phyloP scores from a whole-genome alignment of 2,329 filamentous ascomycete genomes.

The Pyricularia sp. region DNA sequence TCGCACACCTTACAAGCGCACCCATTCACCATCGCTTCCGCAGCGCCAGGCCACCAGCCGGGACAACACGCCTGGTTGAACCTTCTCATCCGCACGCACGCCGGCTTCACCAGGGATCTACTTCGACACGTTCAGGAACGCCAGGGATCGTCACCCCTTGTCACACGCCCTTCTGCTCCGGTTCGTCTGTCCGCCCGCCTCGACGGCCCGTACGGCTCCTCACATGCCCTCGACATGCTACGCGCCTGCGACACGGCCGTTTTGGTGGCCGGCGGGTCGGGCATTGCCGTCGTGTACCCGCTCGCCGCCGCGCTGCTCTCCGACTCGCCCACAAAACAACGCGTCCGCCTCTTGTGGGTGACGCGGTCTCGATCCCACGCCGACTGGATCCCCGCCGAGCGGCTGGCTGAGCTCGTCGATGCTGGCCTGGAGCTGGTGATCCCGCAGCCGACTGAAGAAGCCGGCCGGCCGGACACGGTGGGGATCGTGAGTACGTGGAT shows the following conservation, averaged over 20 bases:
- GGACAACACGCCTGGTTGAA: slow-evolving; percentile 34
- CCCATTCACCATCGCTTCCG: slow-evolving; percentile 54
- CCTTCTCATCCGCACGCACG: slow-evolving; percentile 45
- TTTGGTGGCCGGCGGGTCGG: slow-evolving; percentile 49
- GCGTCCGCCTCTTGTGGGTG: slow-evolving; percentile 45
- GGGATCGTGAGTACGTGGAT: slow-evolving; percentile 26
- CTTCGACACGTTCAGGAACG: slow-evolving; percentile 31
- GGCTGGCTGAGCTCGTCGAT: slow-evolving; percentile 32
- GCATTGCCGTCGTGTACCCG: slow-evolving; percentile 51
- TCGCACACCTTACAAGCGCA: slow-evolving; percentile 46
- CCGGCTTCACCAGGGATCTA: slow-evolving; percentile 45
- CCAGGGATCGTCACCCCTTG: background rate
- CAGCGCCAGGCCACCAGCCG: slow-evolving; percentile 25
- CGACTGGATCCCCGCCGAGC: slow-evolving; percentile 37
- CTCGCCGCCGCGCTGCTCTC: slow-evolving; percentile 38
- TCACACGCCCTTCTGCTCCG: slow-evolving; percentile 13
- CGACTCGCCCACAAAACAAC: slow-evolving; percentile 13
- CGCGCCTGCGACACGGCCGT: slow-evolving; percentile 33
- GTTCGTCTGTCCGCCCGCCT: slow-evolving; percentile 33
- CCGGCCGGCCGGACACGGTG: slow-evolving; percentile 39
- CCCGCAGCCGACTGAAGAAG: slow-evolving; percentile 38
- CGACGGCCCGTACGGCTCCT: slow-evolving; percentile 53
- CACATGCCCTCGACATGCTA: slow-evolving; percentile 39
- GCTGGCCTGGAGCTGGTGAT: slow-evolving; percentile 39
- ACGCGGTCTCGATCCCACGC: slow-evolving; percentile 38